Evolutionary conservation across 345 rosid species (phyloP), one percentile per base, ranked within the genome.

Genomic region (Theobroma cacao): DNA sequence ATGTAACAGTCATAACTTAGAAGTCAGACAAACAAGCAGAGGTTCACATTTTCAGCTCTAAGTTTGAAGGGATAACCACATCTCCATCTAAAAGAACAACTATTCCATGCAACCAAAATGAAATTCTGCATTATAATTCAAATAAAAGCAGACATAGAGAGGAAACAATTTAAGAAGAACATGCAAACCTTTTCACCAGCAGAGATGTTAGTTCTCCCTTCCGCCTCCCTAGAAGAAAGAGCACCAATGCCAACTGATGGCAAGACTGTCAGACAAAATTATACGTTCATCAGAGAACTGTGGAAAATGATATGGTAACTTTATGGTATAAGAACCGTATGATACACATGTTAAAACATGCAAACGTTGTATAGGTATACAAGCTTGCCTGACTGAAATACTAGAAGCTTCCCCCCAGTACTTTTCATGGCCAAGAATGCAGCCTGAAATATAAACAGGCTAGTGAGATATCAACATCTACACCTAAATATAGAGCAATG

Each of bases 181-280:
- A 38, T 38, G 59, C 55, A 71, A 80, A 96, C 99, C 97, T 94
- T 94, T 85, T 96, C 99, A 74, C 91, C 95, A 1, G 95, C 87
- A 83, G 97, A 88, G 60, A 89, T 79, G 69, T 92, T 94, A 81
- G 92, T 93, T 86, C 99, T 90, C 82, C 98, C 97, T 86, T 92
- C 97, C 14, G 97, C 97, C 83, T 96, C 99, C 86, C 99, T 90
- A 60, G 94, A 90, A 79, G 97, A 91, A 81, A 96, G 98, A 71
- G 97, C 96, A 66, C 98, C 98, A 79, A 94, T 75, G 58, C 99
- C 99, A 83, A 87, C 90, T n/a, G 99, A 96, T 62, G 98, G 99
- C 86, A 96, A 85, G 56, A 94, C 99, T 94, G 89, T 70, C 72
- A 18, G 8, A 30, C 31, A 67, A 38, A 9, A 73, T 9, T 17